Conservation (phyloP, 768 basidiomycete species). For the Mycena chlorophos region DNA sequence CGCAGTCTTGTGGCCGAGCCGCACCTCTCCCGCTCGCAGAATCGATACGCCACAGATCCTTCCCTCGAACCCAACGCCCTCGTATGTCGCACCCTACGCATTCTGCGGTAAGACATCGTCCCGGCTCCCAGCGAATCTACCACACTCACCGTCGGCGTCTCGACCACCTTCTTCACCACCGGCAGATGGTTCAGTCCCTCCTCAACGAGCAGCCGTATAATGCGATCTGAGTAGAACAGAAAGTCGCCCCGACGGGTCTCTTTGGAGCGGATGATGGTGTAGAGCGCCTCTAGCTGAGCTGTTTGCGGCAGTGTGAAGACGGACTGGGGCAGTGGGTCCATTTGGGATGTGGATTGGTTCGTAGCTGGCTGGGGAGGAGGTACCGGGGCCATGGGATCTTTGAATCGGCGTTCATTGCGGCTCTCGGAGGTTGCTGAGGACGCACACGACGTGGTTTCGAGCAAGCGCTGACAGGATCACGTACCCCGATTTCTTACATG, state of each 20-base stretch:
- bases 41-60: slow-evolving; percentile 97
- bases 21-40: slow-evolving; percentile 87
- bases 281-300: slow-evolving; percentile 89
- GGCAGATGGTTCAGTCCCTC: slow-evolving; percentile 88
- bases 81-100: slow-evolving; percentile 70
- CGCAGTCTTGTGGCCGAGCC: slow-evolving; percentile 13
- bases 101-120: background rate
- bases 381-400: no score
- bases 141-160: slow-evolving; percentile 75
- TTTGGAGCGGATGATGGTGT: slow-evolving; percentile 92
- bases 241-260: slow-evolving; percentile 91
- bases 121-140: slow-evolving; percentile 2
- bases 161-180: slow-evolving; percentile 67
- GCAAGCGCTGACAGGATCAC: no score
- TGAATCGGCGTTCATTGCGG: no score
- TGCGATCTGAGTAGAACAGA: slow-evolving; percentile 91
- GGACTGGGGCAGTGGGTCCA: slow-evolving; percentile 63
- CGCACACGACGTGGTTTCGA: no score
- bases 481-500: no score
- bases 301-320: slow-evolving; percentile 91
- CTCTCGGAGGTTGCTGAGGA: no score
- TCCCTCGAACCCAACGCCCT: slow-evolving; percentile 93
- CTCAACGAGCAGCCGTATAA: slow-evolving; percentile 81
- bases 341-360: slow-evolving; percentile 38
- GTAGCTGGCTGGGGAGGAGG: slow-evolving; percentile 38